phyloP scores from a whole-genome alignment of 139 green algal species.

The Pedinophyceae sp. region DNA sequence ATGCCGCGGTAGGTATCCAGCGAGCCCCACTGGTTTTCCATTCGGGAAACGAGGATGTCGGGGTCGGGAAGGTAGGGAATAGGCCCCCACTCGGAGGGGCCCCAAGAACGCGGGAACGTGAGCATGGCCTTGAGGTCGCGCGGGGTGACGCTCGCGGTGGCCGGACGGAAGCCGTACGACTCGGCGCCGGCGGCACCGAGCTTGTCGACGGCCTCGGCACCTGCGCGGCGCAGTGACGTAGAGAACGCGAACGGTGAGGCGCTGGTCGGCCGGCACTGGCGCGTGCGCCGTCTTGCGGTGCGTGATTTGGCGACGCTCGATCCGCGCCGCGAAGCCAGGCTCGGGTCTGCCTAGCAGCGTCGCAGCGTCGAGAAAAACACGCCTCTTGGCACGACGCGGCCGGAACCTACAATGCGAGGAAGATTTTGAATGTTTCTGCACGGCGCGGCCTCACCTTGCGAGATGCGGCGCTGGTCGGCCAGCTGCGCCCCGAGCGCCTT shows the following conservation, averaged over 20 bases:
- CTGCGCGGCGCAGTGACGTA: background rate
- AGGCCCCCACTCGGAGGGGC: constrained; percentile 53
- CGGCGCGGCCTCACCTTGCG: too few relatives aligned
- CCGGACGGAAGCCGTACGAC: constrained; percentile 11
- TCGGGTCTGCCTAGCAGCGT: too few relatives aligned
- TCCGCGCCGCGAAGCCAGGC: too few relatives aligned
- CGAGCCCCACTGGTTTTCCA: constrained; percentile 85
- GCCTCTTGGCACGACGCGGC: too few relatives aligned
- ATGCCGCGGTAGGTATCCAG: constrained; percentile 53
- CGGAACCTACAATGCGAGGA: background rate
- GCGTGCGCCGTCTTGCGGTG: too few relatives aligned
- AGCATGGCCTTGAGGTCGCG: constrained; percentile 46
- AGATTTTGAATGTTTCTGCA: background rate
- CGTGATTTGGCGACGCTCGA: too few relatives aligned
- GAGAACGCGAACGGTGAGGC: too few relatives aligned
- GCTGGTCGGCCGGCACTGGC: too few relatives aligned
- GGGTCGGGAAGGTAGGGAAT: constrained; percentile 68
- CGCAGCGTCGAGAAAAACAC: too few relatives aligned
- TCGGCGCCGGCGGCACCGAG: constrained; percentile 9
- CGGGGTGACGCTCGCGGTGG: constrained; percentile 34
- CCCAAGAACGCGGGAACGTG: constrained; percentile 25
- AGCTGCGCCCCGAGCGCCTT: background rate
- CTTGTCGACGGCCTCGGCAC: constrained; percentile 11
- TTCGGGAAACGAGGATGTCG: constrained; percentile 54
- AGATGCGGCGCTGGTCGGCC: too few relatives aligned